A percentile compares a stretch with the other conserved stretches of the same genome.
Evolutionary conservation across 306 rosid species (phyloP).

Genomic region (Pachyrhizus erosus): DNA sequence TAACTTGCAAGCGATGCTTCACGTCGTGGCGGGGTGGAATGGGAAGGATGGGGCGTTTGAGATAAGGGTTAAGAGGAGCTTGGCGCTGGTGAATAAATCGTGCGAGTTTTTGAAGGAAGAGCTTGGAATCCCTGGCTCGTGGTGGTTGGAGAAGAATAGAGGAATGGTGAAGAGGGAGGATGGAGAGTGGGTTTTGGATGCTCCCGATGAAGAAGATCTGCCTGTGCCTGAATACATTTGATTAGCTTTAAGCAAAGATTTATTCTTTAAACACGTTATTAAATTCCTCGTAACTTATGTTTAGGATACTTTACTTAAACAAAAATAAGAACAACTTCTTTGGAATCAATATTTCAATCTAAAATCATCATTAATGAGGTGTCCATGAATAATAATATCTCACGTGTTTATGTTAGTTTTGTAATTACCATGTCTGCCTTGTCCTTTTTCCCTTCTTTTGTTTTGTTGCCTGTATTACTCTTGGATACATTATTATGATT

Average conservation of each 20-base stretch:
- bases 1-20: conserved; percentile 74
- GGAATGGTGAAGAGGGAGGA: conserved; percentile 62
- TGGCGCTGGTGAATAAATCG: conserved; percentile 74
- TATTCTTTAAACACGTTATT: no score
- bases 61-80: conserved; percentile 69
- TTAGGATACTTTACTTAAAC: no score
- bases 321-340: no score
- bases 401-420: no score
- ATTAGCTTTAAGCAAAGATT: background rate
- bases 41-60: conserved; percentile 53
- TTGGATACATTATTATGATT: no score
- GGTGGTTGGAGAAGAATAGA: conserved; percentile 84
- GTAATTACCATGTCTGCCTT: no score
- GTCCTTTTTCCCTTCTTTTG: no score
- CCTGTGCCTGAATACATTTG: conserved; percentile 59
- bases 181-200: conserved; percentile 65
- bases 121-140: conserved; percentile 50
- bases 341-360: no score
- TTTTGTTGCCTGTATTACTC: no score
- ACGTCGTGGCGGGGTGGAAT: conserved; percentile 84
- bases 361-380: no score
- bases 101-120: conserved; percentile 55
- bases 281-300: no score
- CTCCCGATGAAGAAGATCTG: conserved; percentile 58
- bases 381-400: no score